These are phyloP conservation scores for Corchorus capsularis DNA, from an alignment of 345 rosid genomes.

Conservation along the genomic window DNA sequence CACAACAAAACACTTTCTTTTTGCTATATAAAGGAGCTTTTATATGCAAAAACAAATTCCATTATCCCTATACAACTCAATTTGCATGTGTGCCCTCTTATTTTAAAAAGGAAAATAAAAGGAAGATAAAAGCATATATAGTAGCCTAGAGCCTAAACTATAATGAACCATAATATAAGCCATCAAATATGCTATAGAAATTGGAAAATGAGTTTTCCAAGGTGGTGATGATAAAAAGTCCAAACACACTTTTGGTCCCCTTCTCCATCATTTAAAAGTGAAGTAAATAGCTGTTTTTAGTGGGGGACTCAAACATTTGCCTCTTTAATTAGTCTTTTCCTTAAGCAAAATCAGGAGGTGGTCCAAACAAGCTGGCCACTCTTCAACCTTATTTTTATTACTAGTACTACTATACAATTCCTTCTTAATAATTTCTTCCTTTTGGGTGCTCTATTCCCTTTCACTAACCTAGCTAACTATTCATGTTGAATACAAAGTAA, in stretches of 20 bases:
- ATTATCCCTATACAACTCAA: not conserved
- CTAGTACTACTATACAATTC: too few relatives aligned
- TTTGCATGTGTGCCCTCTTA: not conserved
- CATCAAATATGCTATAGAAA: too few relatives aligned
- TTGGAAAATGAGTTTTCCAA: not conserved
- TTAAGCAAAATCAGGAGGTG: constrained; percentile 28
- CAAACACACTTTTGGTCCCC: not conserved
- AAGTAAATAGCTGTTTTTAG: constrained; percentile 1
- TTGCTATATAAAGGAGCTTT: not conserved
- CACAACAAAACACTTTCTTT: not conserved
- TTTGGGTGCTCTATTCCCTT: too few relatives aligned
- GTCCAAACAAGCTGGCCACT: constrained; percentile 20
- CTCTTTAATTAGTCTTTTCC: not conserved
- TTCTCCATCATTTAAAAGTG: not conserved
- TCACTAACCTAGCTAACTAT: too few relatives aligned
- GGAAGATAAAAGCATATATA: too few relatives aligned
- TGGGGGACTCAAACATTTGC: not conserved
- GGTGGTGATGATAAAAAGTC: not conserved
- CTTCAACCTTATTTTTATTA: not conserved
- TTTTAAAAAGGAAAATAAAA: too few relatives aligned
- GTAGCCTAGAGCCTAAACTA: not conserved
- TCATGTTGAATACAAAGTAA: not conserved
- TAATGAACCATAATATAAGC: not conserved
- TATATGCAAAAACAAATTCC: not conserved
- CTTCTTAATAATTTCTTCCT: not conserved